Base-by-base conservation (phyloP, 2,329 filamentous ascomycete genomes). In the Rhinocladiella similis region DNA sequence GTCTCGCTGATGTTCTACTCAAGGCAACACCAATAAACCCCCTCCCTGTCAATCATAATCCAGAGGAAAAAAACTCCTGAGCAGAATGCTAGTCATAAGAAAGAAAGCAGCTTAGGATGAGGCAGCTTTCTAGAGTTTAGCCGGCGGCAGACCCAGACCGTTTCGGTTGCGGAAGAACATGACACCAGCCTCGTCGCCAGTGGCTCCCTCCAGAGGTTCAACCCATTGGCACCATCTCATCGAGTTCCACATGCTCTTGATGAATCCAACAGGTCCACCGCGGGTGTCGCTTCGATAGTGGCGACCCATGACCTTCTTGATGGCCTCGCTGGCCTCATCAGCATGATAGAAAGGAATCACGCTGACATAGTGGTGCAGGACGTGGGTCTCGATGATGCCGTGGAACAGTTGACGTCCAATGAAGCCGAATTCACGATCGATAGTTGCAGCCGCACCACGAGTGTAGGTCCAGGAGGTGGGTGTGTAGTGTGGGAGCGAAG, bases 301-400 rank as follows among this genome's bases (percentile, higher is more conserved):
- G 69, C 82, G 81, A 73, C 94, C 94, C 93, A 99, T 97, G 73
- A 99, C 81, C 59, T 84, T 84, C 82, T 92, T 91, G 83, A 97
- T 96, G 69, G 92, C 92, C 67, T 97, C 92, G 67, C 86, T 88
- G 56, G 93, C 92, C 79, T 97, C 92, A 67, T 96, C 91, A 70
- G 92, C 93, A 74, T 97, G 83, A 80, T 97, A 97, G 79, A 97
- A 97, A 61, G 93, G 93, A 65, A 97, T 97, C 69, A 86, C 90
- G 77, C 89, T 93, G 73, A 97, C 85, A 76, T 96, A 97, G 83
- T 97, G 93, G 82, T 97, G 93, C 59, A 96, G 89, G 58, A 97
- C 93, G 77, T 97, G 93, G 47, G 93, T 97, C 82, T 97, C 93
- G 73, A 97, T 88, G 75, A 97, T 97, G 69, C 92, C 93, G 82